A percentile compares a stretch with the other conserved stretches of the same genome.
These are phyloP conservation scores for Pulveroboletus sp. DNA, from an alignment of 768 basidiomycete species.

Conservation along the genomic window DNA sequence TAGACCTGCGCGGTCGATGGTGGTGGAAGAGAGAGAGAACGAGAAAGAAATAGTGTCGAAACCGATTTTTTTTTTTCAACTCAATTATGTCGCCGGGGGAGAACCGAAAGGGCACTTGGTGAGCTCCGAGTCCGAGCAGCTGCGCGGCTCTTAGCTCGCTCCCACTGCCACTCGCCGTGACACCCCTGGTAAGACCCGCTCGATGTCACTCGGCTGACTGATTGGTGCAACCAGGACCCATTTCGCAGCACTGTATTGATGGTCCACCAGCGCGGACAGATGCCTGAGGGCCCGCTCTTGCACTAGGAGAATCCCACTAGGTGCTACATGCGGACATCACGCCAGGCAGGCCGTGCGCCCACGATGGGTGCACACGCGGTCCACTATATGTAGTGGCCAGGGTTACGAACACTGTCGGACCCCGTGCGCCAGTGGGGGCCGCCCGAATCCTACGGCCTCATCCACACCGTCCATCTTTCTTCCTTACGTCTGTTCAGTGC, in stretches of 20 bases:
- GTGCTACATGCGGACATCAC: conserved; percentile 13
- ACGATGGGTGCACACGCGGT: not conserved
- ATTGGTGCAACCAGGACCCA: not conserved
- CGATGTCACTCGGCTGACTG: not conserved
- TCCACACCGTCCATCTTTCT: not conserved
- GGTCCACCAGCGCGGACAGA: not conserved
- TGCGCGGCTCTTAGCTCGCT: conserved; percentile 10
- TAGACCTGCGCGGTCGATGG: conserved; percentile 12
- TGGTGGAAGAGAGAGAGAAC: conserved; percentile 12
- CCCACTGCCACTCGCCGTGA: conserved; percentile 2
- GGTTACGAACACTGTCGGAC: conserved; percentile 5
- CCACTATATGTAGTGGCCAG: not conserved
- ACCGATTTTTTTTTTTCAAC: conserved; percentile 8
- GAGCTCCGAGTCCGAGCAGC: conserved; percentile 1
- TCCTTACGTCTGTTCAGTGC: not conserved
- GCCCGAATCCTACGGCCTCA: not conserved
- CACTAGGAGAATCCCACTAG: not conserved
- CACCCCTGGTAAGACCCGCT: conserved; percentile 2
- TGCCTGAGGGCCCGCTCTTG: not conserved
- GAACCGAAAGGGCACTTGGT: not conserved
- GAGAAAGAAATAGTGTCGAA: not conserved
- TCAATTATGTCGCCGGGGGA: not conserved
- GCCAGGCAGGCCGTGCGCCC: conserved; percentile 1
- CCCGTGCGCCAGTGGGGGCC: conserved; percentile 7
- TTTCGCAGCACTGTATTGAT: not conserved